Base-by-base conservation (phyloP, 2,329 filamentous ascomycete genomes). In the Trichoderma sp. region DNA sequence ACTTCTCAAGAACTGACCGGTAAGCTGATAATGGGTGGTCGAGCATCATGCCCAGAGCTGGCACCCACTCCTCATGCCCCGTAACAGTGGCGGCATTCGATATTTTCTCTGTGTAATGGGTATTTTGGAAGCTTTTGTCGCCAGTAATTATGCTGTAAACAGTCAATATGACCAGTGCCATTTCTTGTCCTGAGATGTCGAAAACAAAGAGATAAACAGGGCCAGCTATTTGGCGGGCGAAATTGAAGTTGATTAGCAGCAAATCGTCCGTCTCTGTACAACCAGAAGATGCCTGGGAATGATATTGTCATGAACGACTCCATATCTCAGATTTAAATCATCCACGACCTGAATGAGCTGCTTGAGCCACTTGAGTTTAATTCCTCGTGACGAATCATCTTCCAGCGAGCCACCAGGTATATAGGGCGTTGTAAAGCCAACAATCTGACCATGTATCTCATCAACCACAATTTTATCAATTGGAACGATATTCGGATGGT, bases 271-370 rank as follows among this genome's bases (percentile, higher is more conserved):
- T 79, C 13, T 63, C 49, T 5, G 72, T 68, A 63, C 72, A 60
- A 82, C 68, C 0, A 82, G 56, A 5, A 82, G 73, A 67, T 82
- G 82, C 37, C 78, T 75, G 3, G 77, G 70, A 4, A 76, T 75
- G 60, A 83, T 74, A 66, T 81, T 81, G 69, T 80, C 76, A 71
- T 82, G 81, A 51, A 74, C 71, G 46, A 82, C 76, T 32, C 80
- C 79, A 43, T 77, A 70, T 43, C 74, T 66, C 13, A 81, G 71
- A 64, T 82, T 82, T 30, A 82, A 72, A 43, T 77, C 75, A 65
- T 82, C 80, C 8, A 82, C 74, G 6, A 79, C 75, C 1, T 74
- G 16, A 6, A 73, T 77, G 8, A 82, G 75, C 68, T 82, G 79
- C 73, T 77, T 79, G 69, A 81, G 81, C 14, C 43, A 49, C 43